These are phyloP conservation scores for Xanthoconium stramineum DNA, from an alignment of 768 basidiomycete species.

Conservation along the genomic window DNA sequence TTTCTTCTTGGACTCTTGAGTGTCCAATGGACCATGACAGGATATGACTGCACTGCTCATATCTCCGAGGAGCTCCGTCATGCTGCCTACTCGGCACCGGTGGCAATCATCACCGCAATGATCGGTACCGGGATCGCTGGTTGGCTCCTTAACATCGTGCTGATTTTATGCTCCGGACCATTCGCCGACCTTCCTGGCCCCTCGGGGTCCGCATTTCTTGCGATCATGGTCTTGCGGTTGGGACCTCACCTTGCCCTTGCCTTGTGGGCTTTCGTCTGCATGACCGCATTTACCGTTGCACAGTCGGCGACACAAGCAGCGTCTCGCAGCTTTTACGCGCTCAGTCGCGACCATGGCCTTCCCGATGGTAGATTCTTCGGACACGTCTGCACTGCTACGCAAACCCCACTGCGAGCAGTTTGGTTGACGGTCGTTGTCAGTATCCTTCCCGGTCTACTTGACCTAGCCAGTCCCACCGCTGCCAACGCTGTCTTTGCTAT, in stretches of 20 bases:
- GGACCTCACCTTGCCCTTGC: constrained; percentile 49
- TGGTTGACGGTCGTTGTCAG: constrained; percentile 46
- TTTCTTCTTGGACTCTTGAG: constrained; percentile 46
- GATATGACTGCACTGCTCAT: constrained; percentile 28
- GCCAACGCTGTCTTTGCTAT: constrained; percentile 58
- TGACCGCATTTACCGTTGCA: constrained; percentile 61
- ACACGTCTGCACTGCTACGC: constrained; percentile 41
- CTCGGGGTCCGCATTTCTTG: constrained; percentile 53
- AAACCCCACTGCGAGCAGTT: constrained; percentile 56
- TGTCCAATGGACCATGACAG: constrained; percentile 47
- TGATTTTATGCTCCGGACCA: constrained; percentile 57
- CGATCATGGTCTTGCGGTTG: constrained; percentile 53
- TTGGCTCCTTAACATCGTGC: constrained; percentile 64
- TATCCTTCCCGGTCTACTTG: constrained; percentile 45
- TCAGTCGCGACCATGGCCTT: constrained; percentile 51
- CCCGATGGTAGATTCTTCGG: constrained; percentile 61
- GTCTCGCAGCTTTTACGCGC: constrained; percentile 57
- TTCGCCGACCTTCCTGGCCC: constrained; percentile 48
- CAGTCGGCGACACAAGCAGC: constrained; percentile 51
- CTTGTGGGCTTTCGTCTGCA: constrained; percentile 56
- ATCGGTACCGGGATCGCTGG: constrained; percentile 49
- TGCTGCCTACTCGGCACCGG: constrained; percentile 47
- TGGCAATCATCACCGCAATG: constrained; percentile 43
- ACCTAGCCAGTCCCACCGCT: constrained; percentile 50
- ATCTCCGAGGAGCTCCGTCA: constrained; percentile 47